phyloP scores from a whole-genome alignment of 2,329 filamentous ascomycete species.

The Ambrosiella cleistominuta region DNA sequence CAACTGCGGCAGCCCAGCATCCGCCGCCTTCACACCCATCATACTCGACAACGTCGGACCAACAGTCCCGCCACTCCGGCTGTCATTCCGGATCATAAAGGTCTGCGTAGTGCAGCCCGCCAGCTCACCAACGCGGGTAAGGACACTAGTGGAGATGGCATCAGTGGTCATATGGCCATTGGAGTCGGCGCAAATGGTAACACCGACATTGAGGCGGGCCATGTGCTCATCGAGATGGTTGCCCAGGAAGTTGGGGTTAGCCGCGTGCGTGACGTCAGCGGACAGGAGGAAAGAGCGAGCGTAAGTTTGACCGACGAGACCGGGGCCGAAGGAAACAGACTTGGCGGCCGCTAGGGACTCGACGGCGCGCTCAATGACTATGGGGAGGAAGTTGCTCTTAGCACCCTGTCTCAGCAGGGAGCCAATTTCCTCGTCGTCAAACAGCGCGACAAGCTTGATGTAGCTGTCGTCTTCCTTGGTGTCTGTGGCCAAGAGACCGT shows the following conservation, averaged over 20 bases:
- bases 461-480: conserved; percentile 41
- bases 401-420: conserved; percentile 82
- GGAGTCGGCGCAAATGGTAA: conserved; percentile 61
- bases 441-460: conserved; percentile 82
- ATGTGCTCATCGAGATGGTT: conserved; percentile 74
- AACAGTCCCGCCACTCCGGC: conserved; percentile 78
- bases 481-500: conserved; percentile 57
- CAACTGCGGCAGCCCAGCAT: conserved; percentile 78
- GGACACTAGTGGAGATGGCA: conserved; percentile 62
- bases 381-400: conserved; percentile 70
- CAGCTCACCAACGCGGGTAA: conserved; percentile 62
- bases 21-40: conserved; percentile 67
- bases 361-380: conserved; percentile 62
- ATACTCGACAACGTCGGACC: conserved; percentile 71
- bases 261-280: conserved; percentile 83
- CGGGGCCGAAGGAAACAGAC: conserved; percentile 30
- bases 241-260: conserved; percentile 81
- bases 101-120: conserved; percentile 56
- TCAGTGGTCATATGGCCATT: conserved; percentile 97
- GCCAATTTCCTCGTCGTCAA: conserved; percentile 94
- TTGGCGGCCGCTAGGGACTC: conserved; percentile 42
- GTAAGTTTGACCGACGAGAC: conserved; percentile 61
- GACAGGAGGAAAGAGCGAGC: conserved; percentile 85
- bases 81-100: conserved; percentile 93
- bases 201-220: conserved; percentile 74